A percentile compares a stretch with the other conserved stretches of the same genome.
Evolutionary conservation across 306 rosid species (phyloP).

Genomic region (Prunus padus): DNA sequence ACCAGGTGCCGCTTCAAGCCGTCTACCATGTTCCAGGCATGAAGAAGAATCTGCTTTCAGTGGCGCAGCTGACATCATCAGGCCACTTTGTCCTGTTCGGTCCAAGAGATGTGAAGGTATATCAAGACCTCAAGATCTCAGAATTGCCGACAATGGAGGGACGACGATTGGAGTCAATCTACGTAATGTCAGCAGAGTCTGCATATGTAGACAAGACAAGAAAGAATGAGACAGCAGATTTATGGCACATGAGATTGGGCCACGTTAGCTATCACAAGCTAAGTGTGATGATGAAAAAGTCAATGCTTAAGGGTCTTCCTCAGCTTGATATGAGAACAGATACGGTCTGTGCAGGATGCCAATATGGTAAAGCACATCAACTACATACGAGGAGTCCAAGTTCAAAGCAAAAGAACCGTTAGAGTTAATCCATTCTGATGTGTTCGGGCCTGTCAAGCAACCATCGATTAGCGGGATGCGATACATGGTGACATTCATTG

Average conservation of each 20-base stretch:
- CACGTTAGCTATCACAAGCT: too few relatives aligned
- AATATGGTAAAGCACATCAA: not conserved
- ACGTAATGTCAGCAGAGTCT: not conserved
- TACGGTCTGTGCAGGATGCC: not conserved
- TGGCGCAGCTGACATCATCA: not conserved
- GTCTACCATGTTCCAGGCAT: not conserved
- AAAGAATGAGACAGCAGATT: not conserved
- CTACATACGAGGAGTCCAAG: too few relatives aligned
- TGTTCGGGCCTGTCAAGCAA: too few relatives aligned
- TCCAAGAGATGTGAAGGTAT: not conserved
- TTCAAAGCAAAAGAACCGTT: too few relatives aligned
- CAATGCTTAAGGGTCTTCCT: not conserved
- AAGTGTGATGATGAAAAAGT: too few relatives aligned
- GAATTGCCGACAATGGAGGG: not conserved
- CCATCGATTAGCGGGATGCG: too few relatives aligned
- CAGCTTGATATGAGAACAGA: not conserved
- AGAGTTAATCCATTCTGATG: too few relatives aligned
- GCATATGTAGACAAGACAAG: constrained; percentile 7
- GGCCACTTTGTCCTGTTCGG: not conserved
- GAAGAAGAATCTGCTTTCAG: too few relatives aligned
- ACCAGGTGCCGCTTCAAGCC: not conserved
- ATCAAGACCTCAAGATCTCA: not conserved
- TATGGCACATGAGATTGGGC: too few relatives aligned
- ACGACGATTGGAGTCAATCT: not conserved
- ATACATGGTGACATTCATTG: too few relatives aligned